Base-by-base conservation (phyloP, 345 rosid species). In the Eucalyptus dawsonii region DNA sequence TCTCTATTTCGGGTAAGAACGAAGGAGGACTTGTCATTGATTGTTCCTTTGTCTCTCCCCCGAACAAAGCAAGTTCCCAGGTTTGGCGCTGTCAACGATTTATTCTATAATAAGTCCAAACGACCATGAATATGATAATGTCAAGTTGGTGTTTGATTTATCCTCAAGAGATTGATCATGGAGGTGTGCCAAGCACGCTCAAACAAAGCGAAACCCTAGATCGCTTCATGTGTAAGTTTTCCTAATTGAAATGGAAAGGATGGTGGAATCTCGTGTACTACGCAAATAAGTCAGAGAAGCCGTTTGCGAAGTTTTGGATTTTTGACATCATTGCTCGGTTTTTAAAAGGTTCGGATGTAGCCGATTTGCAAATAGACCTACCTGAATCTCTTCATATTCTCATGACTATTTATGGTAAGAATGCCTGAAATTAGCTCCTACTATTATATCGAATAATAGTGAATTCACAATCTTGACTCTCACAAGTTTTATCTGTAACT, bases 61-160 rank as follows among this genome's bases (percentile, higher is more conserved):
- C 89, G 10, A 40, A 88, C 87, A 88, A 88, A 81, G 76, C 90
- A 89, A 89, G 87, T 89, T 89, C 90, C 90, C 45, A 44, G 34
- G 90, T 89, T 89, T 81, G 56, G 87, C 47, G 27, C 83, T 76
- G 83, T 76, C 83, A 76, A 40, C 83, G 83, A 76, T 53, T 49
- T 53, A 17, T 47, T 50, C 60, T 29, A 24, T 37, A 5, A 5
- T 8, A 14, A 8, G 58, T 19, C 37, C 44, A n/a, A 19, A 25
- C 58, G 9, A 50, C 60, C 44, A 31, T 5, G 11, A 50, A 49
- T 86, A 49, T 42, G 87, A 29, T n/a, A 86, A 86, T 86, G 37
- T 50, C 87, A 14, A 86, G 87, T 86, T 86, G 87, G 27, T n/a
- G 60, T 50, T 86, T 86, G 83, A 76, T 76, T 76, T 37, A 37